phyloP scores from a whole-genome alignment of 1,284 basidiomycete genomes.

The Mycena sp. region DNA sequence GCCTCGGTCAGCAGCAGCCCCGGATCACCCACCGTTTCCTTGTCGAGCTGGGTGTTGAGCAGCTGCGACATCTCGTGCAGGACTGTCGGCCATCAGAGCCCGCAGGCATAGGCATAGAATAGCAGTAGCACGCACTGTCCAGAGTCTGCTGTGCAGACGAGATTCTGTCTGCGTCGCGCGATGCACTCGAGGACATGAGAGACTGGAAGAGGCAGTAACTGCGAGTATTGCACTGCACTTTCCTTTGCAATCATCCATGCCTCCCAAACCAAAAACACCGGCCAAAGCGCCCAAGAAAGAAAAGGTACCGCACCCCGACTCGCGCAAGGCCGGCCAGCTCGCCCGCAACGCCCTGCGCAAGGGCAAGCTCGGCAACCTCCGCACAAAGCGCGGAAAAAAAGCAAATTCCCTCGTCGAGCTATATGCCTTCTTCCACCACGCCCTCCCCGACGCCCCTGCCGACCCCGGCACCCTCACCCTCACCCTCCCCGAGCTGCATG shows the following conservation, averaged over 20 bases:
- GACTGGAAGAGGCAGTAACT: too few species aligned
- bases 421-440: constrained; percentile 83
- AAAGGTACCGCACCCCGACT: constrained; percentile 83
- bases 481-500: constrained; percentile 75
- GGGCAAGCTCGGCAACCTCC: constrained; percentile 69
- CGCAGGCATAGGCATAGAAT: neutral
- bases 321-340: constrained; percentile 85
- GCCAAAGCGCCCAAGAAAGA: constrained; percentile 62
- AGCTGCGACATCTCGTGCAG: constrained; percentile 86
- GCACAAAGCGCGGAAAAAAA: constrained; percentile 65
- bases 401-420: constrained; percentile 56
- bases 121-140: constrained; percentile 61
- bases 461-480: constrained; percentile 61
- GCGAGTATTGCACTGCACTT: too few species aligned
- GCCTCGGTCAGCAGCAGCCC: neutral
- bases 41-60: constrained; percentile 83
- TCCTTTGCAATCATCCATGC: too few species aligned
- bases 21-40: constrained; percentile 60
- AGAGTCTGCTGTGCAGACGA: constrained; percentile 82
- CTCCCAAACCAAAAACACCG: constrained; percentile 46
- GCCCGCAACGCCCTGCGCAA: constrained; percentile 77
- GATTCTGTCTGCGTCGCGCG: constrained; percentile 70
- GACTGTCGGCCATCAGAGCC: constrained; percentile 52
- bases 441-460: constrained; percentile 55
- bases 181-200: constrained; percentile 38